phyloP scores from a whole-genome alignment of 2,329 filamentous ascomycete species.

The Xylariaceae sp. region DNA sequence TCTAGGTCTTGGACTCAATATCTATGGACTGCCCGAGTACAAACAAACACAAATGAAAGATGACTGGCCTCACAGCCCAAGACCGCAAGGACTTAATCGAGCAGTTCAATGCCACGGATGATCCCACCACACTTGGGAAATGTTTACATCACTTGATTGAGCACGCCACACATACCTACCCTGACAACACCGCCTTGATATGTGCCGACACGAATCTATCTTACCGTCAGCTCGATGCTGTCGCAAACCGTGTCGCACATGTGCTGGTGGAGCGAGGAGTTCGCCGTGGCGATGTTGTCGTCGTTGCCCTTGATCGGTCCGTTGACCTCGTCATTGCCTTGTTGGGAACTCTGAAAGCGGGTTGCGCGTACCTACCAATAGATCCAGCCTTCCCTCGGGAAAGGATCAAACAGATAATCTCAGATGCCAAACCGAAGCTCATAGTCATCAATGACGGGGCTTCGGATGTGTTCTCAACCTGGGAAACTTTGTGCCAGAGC shows the following conservation, averaged over 20 bases:
- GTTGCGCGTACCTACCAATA: slow-evolving; percentile 28
- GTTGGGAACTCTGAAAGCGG: slow-evolving; percentile 24
- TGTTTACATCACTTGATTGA: slow-evolving; percentile 17
- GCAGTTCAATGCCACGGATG: slow-evolving; percentile 7
- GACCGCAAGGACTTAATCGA: no score
- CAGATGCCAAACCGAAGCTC: slow-evolving; percentile 21
- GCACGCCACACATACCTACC: slow-evolving; percentile 6
- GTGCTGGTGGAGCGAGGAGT: slow-evolving; percentile 14
- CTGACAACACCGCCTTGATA: slow-evolving; percentile 15
- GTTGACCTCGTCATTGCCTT: slow-evolving; percentile 19
- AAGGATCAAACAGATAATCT: slow-evolving; percentile 23
- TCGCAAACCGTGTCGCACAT: slow-evolving; percentile 17
- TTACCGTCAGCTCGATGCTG: slow-evolving; percentile 16
- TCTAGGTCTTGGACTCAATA: no score
- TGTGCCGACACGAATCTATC: slow-evolving; percentile 13
- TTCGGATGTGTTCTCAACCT: slow-evolving; percentile 7
- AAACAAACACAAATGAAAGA: no score
- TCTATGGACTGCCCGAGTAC: no score
- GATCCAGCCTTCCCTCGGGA: slow-evolving; percentile 24
- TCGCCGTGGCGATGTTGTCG: slow-evolving; percentile 20
- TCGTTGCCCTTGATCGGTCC: slow-evolving; percentile 22
- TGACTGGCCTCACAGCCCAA: no score
- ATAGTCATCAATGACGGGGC: slow-evolving; percentile 11
- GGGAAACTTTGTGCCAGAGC: slow-evolving; percentile 12
- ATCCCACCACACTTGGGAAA: slow-evolving; percentile 3